These are phyloP conservation scores for Taphrina pruni DNA, from an alignment of 1,139 yeast species.

Conservation along the genomic window DNA sequence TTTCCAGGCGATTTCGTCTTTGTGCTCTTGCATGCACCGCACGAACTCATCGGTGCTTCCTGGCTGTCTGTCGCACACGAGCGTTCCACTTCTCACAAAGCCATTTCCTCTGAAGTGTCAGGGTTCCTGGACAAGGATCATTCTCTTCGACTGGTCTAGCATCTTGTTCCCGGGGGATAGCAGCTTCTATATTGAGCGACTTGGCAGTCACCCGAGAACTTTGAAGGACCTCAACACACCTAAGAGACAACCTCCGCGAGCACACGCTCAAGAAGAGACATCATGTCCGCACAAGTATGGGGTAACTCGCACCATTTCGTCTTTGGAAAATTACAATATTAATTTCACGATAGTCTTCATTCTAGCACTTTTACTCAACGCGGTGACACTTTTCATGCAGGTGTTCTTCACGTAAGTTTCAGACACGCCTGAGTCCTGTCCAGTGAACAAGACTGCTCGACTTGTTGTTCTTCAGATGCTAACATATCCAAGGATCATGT, in stretches of 20 bases:
- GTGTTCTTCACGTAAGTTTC: slow-evolving; percentile 26
- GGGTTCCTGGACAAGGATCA: too few relatives aligned
- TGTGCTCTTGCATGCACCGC: too few relatives aligned
- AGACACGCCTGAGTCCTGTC: background rate
- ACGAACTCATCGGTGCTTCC: too few relatives aligned
- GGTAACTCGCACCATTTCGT: slow-evolving; percentile 3
- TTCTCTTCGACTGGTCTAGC: too few relatives aligned
- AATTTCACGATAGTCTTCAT: slow-evolving; percentile 2
- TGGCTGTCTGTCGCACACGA: too few relatives aligned
- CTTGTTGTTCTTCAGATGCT: background rate
- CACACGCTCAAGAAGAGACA: background rate
- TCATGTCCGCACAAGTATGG: slow-evolving; percentile 27
- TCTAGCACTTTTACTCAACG: slow-evolving; percentile 20
- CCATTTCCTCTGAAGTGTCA: too few relatives aligned
- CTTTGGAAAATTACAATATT: background rate
- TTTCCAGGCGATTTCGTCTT: background rate
- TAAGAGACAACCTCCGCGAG: too few relatives aligned
- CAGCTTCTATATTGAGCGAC: background rate
- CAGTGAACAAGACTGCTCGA: background rate
- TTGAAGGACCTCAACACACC: background rate
- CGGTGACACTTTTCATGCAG: slow-evolving; percentile 29
- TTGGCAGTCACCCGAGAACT: background rate
- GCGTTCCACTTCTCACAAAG: too few relatives aligned
- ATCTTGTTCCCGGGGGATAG: background rate
- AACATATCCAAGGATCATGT: slow-evolving; percentile 15